phyloP scores from a whole-genome alignment of 164 flowering plant species.

The Sextonia rubra region DNA sequence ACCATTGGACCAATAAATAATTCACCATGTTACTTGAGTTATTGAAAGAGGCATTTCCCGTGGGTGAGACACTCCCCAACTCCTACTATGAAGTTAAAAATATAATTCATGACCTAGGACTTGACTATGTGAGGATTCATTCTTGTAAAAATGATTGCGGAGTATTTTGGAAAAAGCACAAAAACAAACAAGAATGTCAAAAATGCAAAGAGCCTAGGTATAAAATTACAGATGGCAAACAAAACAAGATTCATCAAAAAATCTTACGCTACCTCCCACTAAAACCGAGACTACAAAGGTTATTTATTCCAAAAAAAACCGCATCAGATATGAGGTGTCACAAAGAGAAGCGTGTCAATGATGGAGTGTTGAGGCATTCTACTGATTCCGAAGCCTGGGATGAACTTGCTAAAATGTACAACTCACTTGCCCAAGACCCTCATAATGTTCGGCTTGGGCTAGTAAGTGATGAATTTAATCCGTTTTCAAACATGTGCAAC shows the following conservation, averaged over 20 bases:
- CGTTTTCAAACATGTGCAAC: not conserved
- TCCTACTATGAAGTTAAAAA: not conserved
- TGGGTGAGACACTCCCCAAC: not conserved
- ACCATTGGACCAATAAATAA: too few species aligned
- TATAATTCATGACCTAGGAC: not conserved
- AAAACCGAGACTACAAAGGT: not conserved
- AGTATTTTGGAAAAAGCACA: slow-evolving; percentile 4
- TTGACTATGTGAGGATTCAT: not conserved
- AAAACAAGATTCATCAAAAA: not conserved
- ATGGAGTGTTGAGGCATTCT: too few species aligned
- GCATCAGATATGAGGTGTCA: too few species aligned
- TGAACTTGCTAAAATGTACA: not conserved
- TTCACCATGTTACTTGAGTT: not conserved
- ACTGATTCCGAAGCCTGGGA: slow-evolving; percentile 5
- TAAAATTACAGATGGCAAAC: not conserved
- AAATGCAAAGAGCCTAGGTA: too few species aligned
- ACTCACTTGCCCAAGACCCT: not conserved
- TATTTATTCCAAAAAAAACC: too few species aligned
- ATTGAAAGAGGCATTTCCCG: not conserved
- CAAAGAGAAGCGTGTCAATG: too few species aligned
- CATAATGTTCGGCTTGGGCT: slow-evolving; percentile 1
- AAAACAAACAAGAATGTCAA: not conserved
- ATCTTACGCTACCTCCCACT: too few species aligned
- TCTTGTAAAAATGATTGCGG: not conserved
- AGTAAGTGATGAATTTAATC: slow-evolving; percentile 4